phyloP scores from a whole-genome alignment of 495 filamentous ascomycete genomes.

The Podospora didyma region DNA sequence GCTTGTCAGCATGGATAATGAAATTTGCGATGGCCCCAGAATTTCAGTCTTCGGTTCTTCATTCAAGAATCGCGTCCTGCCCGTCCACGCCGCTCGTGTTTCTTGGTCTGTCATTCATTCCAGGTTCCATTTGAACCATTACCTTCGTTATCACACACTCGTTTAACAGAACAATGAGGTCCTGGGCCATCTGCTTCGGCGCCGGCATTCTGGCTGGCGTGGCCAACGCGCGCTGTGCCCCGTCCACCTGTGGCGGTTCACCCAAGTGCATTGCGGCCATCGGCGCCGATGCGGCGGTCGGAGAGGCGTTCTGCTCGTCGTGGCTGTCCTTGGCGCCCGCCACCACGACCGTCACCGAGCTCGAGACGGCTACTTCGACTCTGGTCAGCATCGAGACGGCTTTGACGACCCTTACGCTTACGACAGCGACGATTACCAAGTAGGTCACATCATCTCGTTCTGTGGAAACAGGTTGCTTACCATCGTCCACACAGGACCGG shows the following conservation, averaged over 20 bases:
- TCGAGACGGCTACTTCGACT: conserved; percentile 10
- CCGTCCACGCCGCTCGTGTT: too few relatives aligned
- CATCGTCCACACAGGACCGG: not conserved
- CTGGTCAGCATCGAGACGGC: conserved; percentile 10
- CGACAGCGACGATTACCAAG: conserved; percentile 11
- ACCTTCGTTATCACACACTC: conserved; percentile 5
- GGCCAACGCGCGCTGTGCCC: conserved; percentile 3
- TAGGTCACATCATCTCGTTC: conserved; percentile 2
- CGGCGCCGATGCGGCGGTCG: conserved; percentile 2
- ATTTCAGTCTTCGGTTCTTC: too few relatives aligned
- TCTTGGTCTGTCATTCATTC: not conserved
- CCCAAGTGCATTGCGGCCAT: conserved; percentile 9
- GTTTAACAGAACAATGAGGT: conserved; percentile 1
- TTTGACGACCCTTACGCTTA: conserved; percentile 7
- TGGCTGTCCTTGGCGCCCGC: conserved; percentile 14
- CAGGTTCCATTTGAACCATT: not conserved
- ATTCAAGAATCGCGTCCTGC: too few relatives aligned
- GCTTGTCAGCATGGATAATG: too few relatives aligned
- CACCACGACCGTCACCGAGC: conserved; percentile 18
- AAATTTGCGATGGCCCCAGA: too few relatives aligned
- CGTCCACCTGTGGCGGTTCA: conserved; percentile 7
- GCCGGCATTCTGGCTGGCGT: conserved; percentile 10
- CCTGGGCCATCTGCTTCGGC: conserved; percentile 2
- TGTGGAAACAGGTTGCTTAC: not conserved
- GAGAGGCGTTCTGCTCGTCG: conserved; percentile 20